phyloP scores from a whole-genome alignment of 2,329 filamentous ascomycete species.

The Neophaeococcomyces mojaviensis region DNA sequence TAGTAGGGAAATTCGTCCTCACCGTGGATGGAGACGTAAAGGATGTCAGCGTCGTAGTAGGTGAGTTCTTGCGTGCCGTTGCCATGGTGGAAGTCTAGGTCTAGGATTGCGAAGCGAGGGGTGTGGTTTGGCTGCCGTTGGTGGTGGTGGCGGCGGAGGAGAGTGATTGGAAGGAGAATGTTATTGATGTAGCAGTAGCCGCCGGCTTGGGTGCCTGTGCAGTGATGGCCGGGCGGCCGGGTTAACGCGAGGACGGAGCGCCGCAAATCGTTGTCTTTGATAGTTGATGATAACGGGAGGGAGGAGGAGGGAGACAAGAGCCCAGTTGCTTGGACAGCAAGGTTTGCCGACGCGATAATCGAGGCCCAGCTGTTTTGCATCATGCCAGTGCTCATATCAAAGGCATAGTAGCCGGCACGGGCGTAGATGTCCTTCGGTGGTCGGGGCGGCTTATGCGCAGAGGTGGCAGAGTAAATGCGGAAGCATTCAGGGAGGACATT shows the following conservation, averaged over 20 bases:
- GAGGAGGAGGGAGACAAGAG: constrained; percentile 13
- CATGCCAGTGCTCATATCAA: constrained; percentile 23
- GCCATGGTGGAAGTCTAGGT: constrained; percentile 24
- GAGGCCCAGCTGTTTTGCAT: constrained; percentile 17
- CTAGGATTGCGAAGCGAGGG: constrained; percentile 18
- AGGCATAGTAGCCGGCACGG: constrained; percentile 22
- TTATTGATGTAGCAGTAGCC: constrained; percentile 26
- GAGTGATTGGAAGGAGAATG: constrained; percentile 16
- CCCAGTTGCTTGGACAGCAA: constrained; percentile 18
- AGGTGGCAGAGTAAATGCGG: constrained; percentile 1
- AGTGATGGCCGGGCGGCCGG: constrained; percentile 23
- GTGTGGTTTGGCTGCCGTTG: neutral
- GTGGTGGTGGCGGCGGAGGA: constrained; percentile 10
- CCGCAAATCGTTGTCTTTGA: constrained; percentile 5
- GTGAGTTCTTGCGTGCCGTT: constrained; percentile 25
- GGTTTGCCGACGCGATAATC: constrained; percentile 21
- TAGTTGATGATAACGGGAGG: neutral
- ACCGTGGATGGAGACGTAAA: constrained; percentile 30
- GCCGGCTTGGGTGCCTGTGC: constrained; percentile 19
- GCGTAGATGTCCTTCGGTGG: constrained; percentile 21
- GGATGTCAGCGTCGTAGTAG: constrained; percentile 25
- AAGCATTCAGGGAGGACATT: constrained; percentile 23
- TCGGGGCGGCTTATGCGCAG: constrained; percentile 8
- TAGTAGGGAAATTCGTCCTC: constrained; percentile 30
- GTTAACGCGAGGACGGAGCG: constrained; percentile 20